Base-by-base conservation (phyloP, 257 asterid species). In the Handroanthus guayacan region DNA sequence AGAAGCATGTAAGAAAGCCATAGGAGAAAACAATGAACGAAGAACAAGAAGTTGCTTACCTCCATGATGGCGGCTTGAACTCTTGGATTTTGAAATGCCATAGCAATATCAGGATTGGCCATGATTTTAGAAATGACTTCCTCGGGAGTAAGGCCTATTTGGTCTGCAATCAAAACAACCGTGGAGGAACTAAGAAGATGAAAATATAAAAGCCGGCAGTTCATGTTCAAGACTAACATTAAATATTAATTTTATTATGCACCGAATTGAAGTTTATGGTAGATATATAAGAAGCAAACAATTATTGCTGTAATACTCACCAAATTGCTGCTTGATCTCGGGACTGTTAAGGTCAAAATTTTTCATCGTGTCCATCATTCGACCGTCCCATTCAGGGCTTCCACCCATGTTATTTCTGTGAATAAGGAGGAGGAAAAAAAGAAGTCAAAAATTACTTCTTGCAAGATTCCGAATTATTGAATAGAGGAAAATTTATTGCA, bases 11-110 rank as follows among this genome's bases (percentile, higher is more conserved):
- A 25, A 11, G 41, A 44, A 25, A 44, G 12, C 5, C 66, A 18
- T 38, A 6, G 20, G n/a, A 11, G 41, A 20, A 62, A 51, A 65
- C 55, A 16, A 20, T 43, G 48, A 71, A 14, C 66, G 52, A 36
- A 39, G 65, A 43, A 48, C 12, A 70, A 76, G 56, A 66, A 39
- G 70, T 12, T 58, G 72, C 93, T 79, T 84, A 92, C 99, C n/a
- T 95, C 99, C 96, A 92, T 87, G 84, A 95, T 95, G 71, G 99
- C 99, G 48, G 95, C 96, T 88, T 95, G 99, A 80, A 95, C 91
- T 88, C 97, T 86, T 5, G 98, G 99, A 75, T 95, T 95, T 86
- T 95, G 99, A 83, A 95, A 95, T 41, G 99, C 98, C 97, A 88
- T 91, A 57, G 99, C 98, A 72, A 95, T 90, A 48, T 92, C 98